Evolutionary conservation across 371 early-diverging fungal genomes (phyloP), one percentile per base, ranked within the genome.

Genomic region (Syncephalastrum monosporum): DNA sequence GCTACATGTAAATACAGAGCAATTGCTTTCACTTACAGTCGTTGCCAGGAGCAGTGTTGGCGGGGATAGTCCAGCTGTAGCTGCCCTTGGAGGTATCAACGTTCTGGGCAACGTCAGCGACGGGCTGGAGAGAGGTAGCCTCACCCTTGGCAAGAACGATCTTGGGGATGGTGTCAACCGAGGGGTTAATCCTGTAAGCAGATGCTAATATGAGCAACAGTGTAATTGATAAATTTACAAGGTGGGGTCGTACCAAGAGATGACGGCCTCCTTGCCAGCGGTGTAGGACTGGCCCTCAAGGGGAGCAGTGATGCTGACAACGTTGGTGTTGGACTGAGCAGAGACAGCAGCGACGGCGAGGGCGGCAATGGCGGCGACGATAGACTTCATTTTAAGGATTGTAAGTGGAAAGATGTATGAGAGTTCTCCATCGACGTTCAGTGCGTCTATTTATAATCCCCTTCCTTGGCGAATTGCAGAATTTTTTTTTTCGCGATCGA

Each of bases 71-170:
- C 69, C 69, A 68, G 23, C 49, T 64, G 56, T 59, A 59, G 15
- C 17, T 25, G 10, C 55, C 51, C 8, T 17, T 29, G 19, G 42
- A 27, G 15, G 69, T 56, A 47, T 47, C 42, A 1, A 68, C 69
- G 45, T 68, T 64, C 13, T 44, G 14, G 19, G 59, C 59, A 47
- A 68, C 53, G 15, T 15, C 29, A 27, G 17, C 45, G 17, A 64
- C 47, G 45, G 56, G 61, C 24, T 68, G 69, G 10, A 68, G 55
- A n/a, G 54, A 46, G 23, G 59, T 58, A 27, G 61, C 45, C 25
- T 57, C 53, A 47, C 69, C 69, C 47, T 68, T 52, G 42, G 58
- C 69, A 25, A 68, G 63, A 10, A 61, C 59, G 46, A 68, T 64
- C 42, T 61, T 44, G 53, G 61, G 21, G 59, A 68, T 61, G 42